These are phyloP conservation scores for Yamadazyma sp. DNA, from an alignment of 1,139 yeast genomes.

Conservation along the genomic window DNA sequence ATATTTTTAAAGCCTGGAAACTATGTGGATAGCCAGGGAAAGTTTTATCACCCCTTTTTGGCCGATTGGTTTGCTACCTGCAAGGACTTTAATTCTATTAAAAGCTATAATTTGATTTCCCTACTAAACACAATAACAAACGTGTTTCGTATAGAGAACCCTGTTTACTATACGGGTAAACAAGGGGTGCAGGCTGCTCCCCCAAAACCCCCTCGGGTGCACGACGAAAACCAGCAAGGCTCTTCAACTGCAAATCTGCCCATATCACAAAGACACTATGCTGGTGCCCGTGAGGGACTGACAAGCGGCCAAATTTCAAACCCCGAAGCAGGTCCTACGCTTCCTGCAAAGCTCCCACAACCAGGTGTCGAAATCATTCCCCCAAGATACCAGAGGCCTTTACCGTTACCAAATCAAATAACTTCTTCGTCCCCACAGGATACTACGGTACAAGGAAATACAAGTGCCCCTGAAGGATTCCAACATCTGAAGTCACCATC, in stretches of 20 bases:
- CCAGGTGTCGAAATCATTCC: slow-evolving; percentile 18
- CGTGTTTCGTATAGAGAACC: slow-evolving; percentile 41
- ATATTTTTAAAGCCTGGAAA: slow-evolving; percentile 56
- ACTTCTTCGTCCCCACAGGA: neutral
- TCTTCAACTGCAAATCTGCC: neutral
- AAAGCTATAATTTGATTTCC: slow-evolving; percentile 35
- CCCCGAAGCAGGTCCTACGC: slow-evolving; percentile 12
- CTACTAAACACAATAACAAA: slow-evolving; percentile 37
- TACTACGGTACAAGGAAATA: neutral
- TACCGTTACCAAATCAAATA: slow-evolving; percentile 28
- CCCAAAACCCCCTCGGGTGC: neutral
- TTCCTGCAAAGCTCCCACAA: slow-evolving; percentile 10
- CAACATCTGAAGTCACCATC: slow-evolving; percentile 3
- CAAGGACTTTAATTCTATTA: slow-evolving; percentile 9
- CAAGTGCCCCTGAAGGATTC: neutral
- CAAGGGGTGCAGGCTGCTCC: neutral
- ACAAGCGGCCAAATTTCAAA: neutral
- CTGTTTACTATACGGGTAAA: slow-evolving; percentile 10
- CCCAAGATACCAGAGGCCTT: slow-evolving; percentile 32
- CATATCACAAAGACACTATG: no score
- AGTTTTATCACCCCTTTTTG: slow-evolving; percentile 68
- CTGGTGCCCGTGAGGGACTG: neutral
- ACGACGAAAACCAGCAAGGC: neutral
- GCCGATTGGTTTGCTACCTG: slow-evolving; percentile 52
- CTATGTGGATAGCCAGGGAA: slow-evolving; percentile 72